Base-by-base conservation (phyloP, 2,329 filamentous ascomycete genomes). In the Rosellinia necatrix region DNA sequence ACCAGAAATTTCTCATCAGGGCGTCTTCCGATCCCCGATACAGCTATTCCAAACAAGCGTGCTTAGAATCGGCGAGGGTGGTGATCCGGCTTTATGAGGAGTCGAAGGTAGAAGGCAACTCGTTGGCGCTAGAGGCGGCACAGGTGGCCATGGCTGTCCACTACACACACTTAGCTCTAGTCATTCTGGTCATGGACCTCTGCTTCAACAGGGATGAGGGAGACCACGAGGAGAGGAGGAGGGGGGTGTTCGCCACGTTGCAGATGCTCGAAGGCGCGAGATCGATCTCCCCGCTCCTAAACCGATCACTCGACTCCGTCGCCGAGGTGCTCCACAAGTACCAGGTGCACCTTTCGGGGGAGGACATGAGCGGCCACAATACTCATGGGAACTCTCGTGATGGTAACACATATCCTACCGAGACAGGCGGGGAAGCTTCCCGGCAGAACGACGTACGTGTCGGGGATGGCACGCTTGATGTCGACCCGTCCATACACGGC, bases 1-100 rank as follows among this genome's bases (percentile, higher is more conserved):
- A 64, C 46, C 63, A 65, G 12, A 62, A 47, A 27, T 64, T 65
- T n/a, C 55, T 64, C 8, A 52, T 64, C 12, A 53, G 63, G 17
- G 35, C 51, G 19, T 51, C 60, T 12, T 56, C 41, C 7, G 53
- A 64, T 32, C 24, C 51, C 3, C 53, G 60, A 2, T 64, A 61
- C 30, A 19, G 13, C 4, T 63, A 59, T 54, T 63, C 61, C 12
- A 49, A 53, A 40, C 47, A 37, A 12, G 56, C 51, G 15, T 64
- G 60, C 12, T 32, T 64, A n/a, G 62, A 58, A 41, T 61, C 60
- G 1, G 60, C 62, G 17, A 44, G 58, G 5, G 49, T 48, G 3
- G 51, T 61, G 19, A 55, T 61, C 21, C 43, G 37, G 6, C 44
- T 49, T 8, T 62, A 53, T 24, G 55, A 58, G 29, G 49, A 49